Evolutionary conservation across 2,329 filamentous ascomycete species (phyloP).

Genomic region (Acrocalymma vagum): DNA sequence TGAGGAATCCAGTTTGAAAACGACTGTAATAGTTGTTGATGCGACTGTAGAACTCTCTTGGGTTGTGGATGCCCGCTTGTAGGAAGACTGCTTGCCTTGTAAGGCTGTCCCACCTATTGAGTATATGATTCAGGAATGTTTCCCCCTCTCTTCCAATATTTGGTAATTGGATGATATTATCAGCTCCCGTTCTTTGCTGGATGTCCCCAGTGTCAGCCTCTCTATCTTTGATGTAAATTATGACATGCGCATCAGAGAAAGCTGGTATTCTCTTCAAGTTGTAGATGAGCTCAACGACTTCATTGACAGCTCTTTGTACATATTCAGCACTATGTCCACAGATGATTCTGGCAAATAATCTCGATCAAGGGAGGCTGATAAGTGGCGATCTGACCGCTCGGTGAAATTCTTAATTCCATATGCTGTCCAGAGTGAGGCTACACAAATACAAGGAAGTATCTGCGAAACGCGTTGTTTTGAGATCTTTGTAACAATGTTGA

Average conservation of each 20-base stretch:
- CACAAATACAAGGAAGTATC: slow-evolving; percentile 9
- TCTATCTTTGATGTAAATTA: slow-evolving; percentile 44
- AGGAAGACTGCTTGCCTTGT: slow-evolving; percentile 58
- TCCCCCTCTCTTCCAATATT: slow-evolving; percentile 57
- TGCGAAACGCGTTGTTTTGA: slow-evolving; percentile 5
- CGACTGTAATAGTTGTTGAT: slow-evolving; percentile 49
- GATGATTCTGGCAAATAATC: slow-evolving; percentile 26
- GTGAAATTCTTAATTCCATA: slow-evolving; percentile 26
- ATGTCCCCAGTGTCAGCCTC: slow-evolving; percentile 29
- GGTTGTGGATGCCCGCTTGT: slow-evolving; percentile 55
- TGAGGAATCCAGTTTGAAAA: slow-evolving; percentile 54
- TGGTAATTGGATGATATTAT: slow-evolving; percentile 30
- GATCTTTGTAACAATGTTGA: background rate
- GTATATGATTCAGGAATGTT: slow-evolving; percentile 58
- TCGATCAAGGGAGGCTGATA: slow-evolving; percentile 18
- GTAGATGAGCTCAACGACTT: slow-evolving; percentile 31
- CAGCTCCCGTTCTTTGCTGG: slow-evolving; percentile 29
- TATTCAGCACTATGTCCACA: slow-evolving; percentile 48
- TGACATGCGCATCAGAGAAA: slow-evolving; percentile 27
- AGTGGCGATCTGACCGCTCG: slow-evolving; percentile 7
- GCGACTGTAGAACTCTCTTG: slow-evolving; percentile 45
- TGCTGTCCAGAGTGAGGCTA: slow-evolving; percentile 23
- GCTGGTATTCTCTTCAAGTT: slow-evolving; percentile 27
- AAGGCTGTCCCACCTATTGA: slow-evolving; percentile 52
- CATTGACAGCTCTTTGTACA: slow-evolving; percentile 43